phyloP scores from a whole-genome alignment of 345 rosid genomes.

The Eucalyptus victrix region DNA sequence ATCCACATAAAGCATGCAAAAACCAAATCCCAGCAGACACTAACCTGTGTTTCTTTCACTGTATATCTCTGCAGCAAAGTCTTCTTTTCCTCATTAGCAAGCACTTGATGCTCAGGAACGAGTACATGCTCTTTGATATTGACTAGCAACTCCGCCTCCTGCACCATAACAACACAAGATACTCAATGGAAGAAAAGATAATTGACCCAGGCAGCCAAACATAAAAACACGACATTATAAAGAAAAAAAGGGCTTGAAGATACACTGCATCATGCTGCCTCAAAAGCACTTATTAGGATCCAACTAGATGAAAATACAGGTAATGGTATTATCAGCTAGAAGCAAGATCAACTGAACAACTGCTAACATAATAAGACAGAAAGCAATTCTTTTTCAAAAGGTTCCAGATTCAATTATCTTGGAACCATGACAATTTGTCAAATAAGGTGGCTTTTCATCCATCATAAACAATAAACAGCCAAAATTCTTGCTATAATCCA shows the following conservation, averaged over 20 bases:
- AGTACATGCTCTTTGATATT: conserved; percentile 36
- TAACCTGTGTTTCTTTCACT: conserved; percentile 33
- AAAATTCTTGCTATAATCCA: background rate
- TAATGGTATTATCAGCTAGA: background rate
- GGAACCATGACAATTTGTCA: background rate
- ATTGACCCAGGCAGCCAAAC: background rate
- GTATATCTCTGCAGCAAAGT: conserved; percentile 32
- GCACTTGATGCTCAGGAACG: conserved; percentile 34
- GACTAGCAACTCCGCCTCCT: conserved; percentile 27
- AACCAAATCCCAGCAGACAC: background rate
- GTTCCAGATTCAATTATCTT: background rate
- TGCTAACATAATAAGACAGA: background rate
- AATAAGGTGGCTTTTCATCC: background rate
- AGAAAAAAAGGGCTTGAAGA: background rate
- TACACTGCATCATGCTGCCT: background rate
- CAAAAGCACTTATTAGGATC: background rate
- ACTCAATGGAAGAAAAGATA: background rate
- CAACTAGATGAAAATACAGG: background rate
- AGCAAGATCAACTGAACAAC: background rate
- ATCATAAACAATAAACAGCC: background rate
- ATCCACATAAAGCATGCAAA: background rate
- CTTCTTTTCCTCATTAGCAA: conserved; percentile 25
- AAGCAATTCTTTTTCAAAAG: background rate
- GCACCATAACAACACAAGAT: background rate
- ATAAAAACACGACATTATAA: background rate